Evolutionary conservation across 2,329 filamentous ascomycete genomes (phyloP).

Genomic region (Sclerotinia trifoliorum): DNA sequence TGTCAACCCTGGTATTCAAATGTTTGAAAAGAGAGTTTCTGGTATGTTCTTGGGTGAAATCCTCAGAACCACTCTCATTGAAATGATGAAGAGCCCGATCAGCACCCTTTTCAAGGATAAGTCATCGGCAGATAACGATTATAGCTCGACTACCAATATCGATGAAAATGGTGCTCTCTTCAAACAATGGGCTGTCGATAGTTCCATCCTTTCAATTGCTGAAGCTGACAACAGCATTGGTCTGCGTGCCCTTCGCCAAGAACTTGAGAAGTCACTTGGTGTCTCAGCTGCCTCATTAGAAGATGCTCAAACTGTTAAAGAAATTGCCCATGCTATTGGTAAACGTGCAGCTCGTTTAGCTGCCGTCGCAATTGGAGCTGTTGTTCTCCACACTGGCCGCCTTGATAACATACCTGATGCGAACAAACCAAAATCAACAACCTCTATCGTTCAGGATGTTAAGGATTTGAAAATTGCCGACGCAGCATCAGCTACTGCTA

Average conservation of each 20-base stretch:
- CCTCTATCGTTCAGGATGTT: conserved; percentile 34
- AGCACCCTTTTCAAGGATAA: conserved; percentile 74
- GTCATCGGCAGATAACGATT: conserved; percentile 69
- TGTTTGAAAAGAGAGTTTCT: conserved; percentile 98
- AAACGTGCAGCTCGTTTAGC: conserved; percentile 84
- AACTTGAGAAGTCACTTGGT: conserved; percentile 72
- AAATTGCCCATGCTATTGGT: conserved; percentile 77
- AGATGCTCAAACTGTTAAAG: conserved; percentile 85
- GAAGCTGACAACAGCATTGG: conserved; percentile 75
- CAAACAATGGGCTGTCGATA: conserved; percentile 86
- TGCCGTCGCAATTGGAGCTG: conserved; percentile 81
- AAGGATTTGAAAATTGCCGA: conserved; percentile 33
- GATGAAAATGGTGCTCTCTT: conserved; percentile 65
- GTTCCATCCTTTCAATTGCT: conserved; percentile 82
- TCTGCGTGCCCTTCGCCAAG: conserved; percentile 70
- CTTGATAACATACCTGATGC: conserved; percentile 47
- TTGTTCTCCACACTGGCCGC: conserved; percentile 77
- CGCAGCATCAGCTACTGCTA: conserved; percentile 32
- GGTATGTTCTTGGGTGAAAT: conserved; percentile 99
- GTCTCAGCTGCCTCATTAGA: conserved; percentile 75
- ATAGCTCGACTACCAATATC: conserved; percentile 67
- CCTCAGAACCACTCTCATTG: conserved; percentile 71
- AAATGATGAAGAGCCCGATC: conserved; percentile 66
- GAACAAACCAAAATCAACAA: conserved; percentile 30
- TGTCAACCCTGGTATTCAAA: conserved; percentile 90